These are phyloP conservation scores for Acacia acuminata DNA, from an alignment of 306 rosid genomes.

Conservation along the genomic window DNA sequence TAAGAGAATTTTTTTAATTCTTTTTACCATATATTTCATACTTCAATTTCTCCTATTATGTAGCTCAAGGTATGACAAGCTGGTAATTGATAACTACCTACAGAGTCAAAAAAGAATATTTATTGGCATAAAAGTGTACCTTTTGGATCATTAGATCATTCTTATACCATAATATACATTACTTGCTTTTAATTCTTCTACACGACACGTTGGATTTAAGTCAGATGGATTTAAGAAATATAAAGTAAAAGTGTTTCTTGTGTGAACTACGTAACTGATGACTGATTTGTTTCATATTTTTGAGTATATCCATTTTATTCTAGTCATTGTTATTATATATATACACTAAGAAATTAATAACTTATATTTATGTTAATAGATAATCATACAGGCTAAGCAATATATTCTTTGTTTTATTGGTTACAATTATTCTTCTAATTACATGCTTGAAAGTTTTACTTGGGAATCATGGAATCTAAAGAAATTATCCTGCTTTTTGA, in stretches of 20 bases:
- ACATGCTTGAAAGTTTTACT: neutral
- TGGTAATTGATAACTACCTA: neutral
- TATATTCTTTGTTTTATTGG: neutral
- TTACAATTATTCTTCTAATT: neutral
- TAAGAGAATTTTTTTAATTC: neutral
- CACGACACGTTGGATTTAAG: slow-evolving; percentile 10
- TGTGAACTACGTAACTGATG: neutral
- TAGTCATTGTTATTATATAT: neutral
- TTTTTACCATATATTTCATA: neutral
- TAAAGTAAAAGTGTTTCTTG: neutral
- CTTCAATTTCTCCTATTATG: neutral
- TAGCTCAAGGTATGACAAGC: neutral
- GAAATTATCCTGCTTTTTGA: slow-evolving; percentile 19
- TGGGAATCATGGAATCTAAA: slow-evolving; percentile 3
- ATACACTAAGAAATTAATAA: neutral
- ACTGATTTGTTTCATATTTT: neutral
- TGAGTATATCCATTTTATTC: neutral
- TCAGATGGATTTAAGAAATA: neutral
- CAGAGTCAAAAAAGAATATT: neutral
- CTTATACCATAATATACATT: neutral
- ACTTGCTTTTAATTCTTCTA: neutral
- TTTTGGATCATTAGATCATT: neutral
- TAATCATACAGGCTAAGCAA: neutral
- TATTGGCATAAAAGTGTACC: neutral
- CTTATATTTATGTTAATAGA: neutral